Evolutionary conservation across 2,329 filamentous ascomycete species (phyloP), one percentile per base, ranked within the genome.

Genomic region (Fonsecaea pugnacius): DNA sequence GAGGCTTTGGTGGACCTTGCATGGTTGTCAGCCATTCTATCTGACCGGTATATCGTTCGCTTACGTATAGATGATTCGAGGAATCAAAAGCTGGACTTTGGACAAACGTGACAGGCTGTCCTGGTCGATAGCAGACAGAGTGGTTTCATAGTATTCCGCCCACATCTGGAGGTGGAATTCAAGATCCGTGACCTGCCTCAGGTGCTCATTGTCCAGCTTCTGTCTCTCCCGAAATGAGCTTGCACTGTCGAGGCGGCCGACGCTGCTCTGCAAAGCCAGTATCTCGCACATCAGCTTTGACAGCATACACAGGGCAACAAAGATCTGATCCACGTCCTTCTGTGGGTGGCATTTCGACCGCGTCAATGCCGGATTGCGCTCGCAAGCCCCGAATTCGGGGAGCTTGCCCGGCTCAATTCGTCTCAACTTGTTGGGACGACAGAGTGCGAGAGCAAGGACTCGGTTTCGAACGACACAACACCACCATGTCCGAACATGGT

Each of bases 81-180:
- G 46, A 24, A 51, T 51, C n/a, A 21, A 27, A 5, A 51, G 16
- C 6, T 51, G 46, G n/a, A 51, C 46, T 10, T 24, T 51, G 16
- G 46, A 51, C 46, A 51, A 51, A 8, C 46, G 46, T 7, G 46
- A 24, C 18, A 51, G 46, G 46, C 46, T 51, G 7, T 51, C 46
- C 1, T 51, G 46, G 46, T 51, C 18, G 46, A 51, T 51, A 18
- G 16, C 24, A 16, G 46, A 51, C 7, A 51, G 46, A 21, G 46
- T 51, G 18, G 16, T 51, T 27, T 51, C 46, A 51, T 51, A 51
- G 46, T 51, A n/a, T 51, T 51, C 46, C 18, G 46, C 46, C 46
- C 46, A 51, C n/a, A 1, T 16, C 18, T 51, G 46, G 46, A 51
- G 46, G 3, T 24, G 46, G 5, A 51, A 51, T 27, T 51, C 46